Evolutionary conservation across 2,329 filamentous ascomycete species (phyloP), one percentile per base, ranked within the genome.

Genomic region (Verticillium longisporum): DNA sequence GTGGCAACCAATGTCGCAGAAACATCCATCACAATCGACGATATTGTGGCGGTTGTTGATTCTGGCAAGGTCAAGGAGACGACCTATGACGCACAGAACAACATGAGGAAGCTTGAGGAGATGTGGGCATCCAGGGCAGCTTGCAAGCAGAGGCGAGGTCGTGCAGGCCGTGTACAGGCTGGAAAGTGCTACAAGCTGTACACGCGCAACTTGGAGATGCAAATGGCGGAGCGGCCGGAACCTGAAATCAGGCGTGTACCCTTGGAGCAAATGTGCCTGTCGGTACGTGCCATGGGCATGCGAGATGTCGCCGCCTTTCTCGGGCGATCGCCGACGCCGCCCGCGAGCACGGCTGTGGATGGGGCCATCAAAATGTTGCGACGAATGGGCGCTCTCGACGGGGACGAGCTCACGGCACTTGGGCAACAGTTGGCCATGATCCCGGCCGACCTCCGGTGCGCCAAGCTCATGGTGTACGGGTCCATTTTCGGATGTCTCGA

Each of bases 21-120:
- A 73, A 99, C 95, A 0, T 98, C 95, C 2, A 98, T 99, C 72
- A 99, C 95, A 0, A 99, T 99, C 63, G 93, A 97, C 71, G 95
- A 99, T 71, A 91, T 99, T 60, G 90, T 98, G 2, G 94, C 91
- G 2, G 95, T 99, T 55, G 94, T 99, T 65, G 95, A 99, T 72
- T 95, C 90, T 11, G 95, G 95, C 33, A 88, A 92, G 59, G 95
- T 99, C 62, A 99, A 99, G 71, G 94, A 99, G 74, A 99, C 93
- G 0, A 94, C 91, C 71, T 98, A 93, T 68, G 95, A 98, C 72
- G 86, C 92, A 0, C 84, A 89, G 64, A 96, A 89, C 72, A 97
- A 97, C 71, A 97, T 98, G 88, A 89, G 96, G 54, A 92, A 91
- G 69, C 85, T 99, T 1, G 90, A 94, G 67, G 95, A 99, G 77